A percentile compares a stretch with the other conserved stretches of the same genome.
These are phyloP conservation scores for Diaporthe citri DNA, from an alignment of 2,329 filamentous ascomycete species.

Conservation along the genomic window DNA sequence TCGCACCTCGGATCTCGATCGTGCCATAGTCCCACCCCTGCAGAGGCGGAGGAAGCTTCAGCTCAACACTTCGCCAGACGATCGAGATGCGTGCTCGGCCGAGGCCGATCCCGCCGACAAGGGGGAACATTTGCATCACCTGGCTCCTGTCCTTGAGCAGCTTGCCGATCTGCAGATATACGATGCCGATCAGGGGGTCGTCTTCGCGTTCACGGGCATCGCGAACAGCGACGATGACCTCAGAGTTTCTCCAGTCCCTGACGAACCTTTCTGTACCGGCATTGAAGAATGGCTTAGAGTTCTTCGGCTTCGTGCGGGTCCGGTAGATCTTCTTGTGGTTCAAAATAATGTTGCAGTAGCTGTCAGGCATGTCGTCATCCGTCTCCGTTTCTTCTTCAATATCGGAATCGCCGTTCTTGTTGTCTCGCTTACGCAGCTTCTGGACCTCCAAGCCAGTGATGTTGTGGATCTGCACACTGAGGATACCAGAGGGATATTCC, in stretches of 20 bases:
- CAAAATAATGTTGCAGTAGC: slow-evolving; percentile 80
- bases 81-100: slow-evolving; percentile 77
- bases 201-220: slow-evolving; percentile 78
- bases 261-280: slow-evolving; percentile 81
- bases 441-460: slow-evolving; percentile 77
- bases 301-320: slow-evolving; percentile 82
- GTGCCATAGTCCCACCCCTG: slow-evolving; percentile 81
- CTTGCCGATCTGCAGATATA: slow-evolving; percentile 74
- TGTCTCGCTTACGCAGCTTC: slow-evolving; percentile 66
- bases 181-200: slow-evolving; percentile 76
- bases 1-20: slow-evolving; percentile 69
- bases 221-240: slow-evolving; percentile 76
- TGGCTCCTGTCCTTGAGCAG: slow-evolving; percentile 74
- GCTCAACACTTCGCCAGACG: slow-evolving; percentile 78
- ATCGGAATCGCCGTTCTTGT: slow-evolving; percentile 59
- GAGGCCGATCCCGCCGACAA: slow-evolving; percentile 80
- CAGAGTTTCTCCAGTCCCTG: slow-evolving; percentile 74
- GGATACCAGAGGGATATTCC: slow-evolving; percentile 73
- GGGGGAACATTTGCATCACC: slow-evolving; percentile 73
- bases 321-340: slow-evolving; percentile 79
- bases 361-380: slow-evolving; percentile 73
- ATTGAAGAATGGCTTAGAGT: slow-evolving; percentile 83
- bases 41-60: slow-evolving; percentile 69
- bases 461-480: slow-evolving; percentile 79
- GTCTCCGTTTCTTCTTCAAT: slow-evolving; percentile 70